These are phyloP conservation scores for Moesziomyces parantarcticus DNA, from an alignment of 1,284 basidiomycete species.

Conservation along the genomic window DNA sequence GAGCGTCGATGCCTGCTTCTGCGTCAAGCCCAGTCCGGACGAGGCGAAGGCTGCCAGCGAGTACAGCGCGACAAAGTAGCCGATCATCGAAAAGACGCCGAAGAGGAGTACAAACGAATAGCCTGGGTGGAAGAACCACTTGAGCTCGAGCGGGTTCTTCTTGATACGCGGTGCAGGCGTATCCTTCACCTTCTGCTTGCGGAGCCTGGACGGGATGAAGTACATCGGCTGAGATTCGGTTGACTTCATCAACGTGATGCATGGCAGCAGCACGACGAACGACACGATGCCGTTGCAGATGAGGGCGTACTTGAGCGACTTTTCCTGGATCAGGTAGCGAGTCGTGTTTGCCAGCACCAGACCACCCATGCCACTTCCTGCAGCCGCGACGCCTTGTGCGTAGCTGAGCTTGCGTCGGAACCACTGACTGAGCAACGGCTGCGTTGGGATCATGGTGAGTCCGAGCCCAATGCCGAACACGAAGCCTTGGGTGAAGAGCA, in stretches of 20 bases:
- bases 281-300: constrained; percentile 67
- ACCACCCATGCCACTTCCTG: constrained; percentile 34
- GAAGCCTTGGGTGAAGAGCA: constrained; percentile 55
- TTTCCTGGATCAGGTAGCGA: constrained; percentile 37
- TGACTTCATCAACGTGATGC: constrained; percentile 66
- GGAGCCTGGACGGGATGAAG: constrained; percentile 13
- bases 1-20: constrained; percentile 69
- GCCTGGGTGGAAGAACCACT: constrained; percentile 61
- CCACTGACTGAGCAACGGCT: constrained; percentile 44
- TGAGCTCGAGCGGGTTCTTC: constrained; percentile 52
- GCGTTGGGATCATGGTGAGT: constrained; percentile 50
- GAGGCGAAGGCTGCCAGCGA: constrained; percentile 70
- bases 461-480: constrained; percentile 55
- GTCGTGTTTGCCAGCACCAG: constrained; percentile 43
- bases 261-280: constrained; percentile 65
- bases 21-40: constrained; percentile 67
- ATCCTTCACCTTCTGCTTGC: constrained; percentile 21
- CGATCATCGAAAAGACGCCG: constrained; percentile 64
- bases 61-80: constrained; percentile 70
- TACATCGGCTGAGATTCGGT: constrained; percentile 21
- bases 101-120: constrained; percentile 61
- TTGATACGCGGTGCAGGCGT: constrained; percentile 45
- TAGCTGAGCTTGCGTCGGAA: constrained; percentile 33
- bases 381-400: constrained; percentile 27
- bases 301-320: constrained; percentile 47